Base-by-base conservation (phyloP, 768 basidiomycete genomes). In the Glaciozyma antarctica region DNA sequence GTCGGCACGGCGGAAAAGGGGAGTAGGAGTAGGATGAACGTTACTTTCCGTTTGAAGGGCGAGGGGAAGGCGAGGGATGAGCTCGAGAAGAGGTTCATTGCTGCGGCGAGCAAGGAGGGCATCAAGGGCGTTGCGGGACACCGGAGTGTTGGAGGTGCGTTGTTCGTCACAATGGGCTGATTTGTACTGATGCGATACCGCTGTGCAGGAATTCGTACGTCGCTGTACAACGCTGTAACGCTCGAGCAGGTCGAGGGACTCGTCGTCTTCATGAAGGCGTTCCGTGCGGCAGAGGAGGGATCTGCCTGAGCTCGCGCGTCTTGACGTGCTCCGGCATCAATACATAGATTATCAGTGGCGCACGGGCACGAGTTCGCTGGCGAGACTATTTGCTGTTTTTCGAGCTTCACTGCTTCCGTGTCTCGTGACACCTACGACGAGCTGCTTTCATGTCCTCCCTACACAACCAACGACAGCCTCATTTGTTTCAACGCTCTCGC, bases 11-110 rank as follows among this genome's bases (percentile, higher is more conserved):
- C 94, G 12, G 71, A 73, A 24, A 80, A 83, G 73, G 80, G 81
- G 63, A 86, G 85, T 56, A 82, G 87, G 65, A 97, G 93, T 77
- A 88, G 88, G 85, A 98, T 98, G 94, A 99, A 99, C 75, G 81
- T 90, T 21, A 88, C 90, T 0, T 98, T 97, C 77, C 82, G 84
- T 60, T 79, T 93, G 17, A 69, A 84, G 17, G 75, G 73, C 0
- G 51, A 24, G 19, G 47, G 21, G 2, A 24, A 48, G 19, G 47
- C 47, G 47, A 87, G 85, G 0, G 85, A 88, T n/a, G 86, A 81
- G 1, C 81, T 80, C 24, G 79, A 95, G 76, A 82, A 83, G 72
- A 77, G 79, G 71, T 98, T 97, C 76, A 75, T 98, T 69, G 80
- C 81, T 24, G 90, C 87, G 15, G 93, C 93, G 0, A 87, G 90